A percentile compares a stretch with the other conserved stretches of the same genome.
Evolutionary conservation across 176 grass and related monocot genomes (phyloP).

Genomic region (Aegilops speltoides): DNA sequence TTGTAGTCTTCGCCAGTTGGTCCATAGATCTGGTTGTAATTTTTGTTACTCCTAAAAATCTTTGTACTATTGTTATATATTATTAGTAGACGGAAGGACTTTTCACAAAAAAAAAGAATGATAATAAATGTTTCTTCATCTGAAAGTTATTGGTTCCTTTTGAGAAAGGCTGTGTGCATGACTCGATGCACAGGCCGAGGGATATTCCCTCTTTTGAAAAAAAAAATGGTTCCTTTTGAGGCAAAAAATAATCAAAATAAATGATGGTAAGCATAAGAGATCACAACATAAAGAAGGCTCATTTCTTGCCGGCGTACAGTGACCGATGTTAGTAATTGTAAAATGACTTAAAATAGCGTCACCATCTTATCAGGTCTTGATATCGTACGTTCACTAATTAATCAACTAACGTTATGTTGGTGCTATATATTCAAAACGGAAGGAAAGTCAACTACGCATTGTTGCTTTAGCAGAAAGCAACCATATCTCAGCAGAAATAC

Average conservation of each 20-base stretch:
- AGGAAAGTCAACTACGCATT: conserved; percentile 20
- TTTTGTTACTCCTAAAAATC: too few relatives aligned
- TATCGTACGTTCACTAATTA: background rate
- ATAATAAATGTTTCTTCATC: too few relatives aligned
- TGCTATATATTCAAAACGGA: background rate
- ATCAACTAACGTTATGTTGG: background rate
- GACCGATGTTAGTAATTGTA: background rate
- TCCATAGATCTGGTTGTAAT: too few relatives aligned
- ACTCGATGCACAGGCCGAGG: too few relatives aligned
- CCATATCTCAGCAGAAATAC: background rate
- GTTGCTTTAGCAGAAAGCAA: conserved; percentile 10
- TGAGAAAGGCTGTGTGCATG: too few relatives aligned
- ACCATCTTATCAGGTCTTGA: background rate
- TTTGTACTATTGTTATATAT: too few relatives aligned
- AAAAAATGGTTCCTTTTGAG: background rate
- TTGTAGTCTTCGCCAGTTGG: too few relatives aligned
- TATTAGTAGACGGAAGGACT: too few relatives aligned
- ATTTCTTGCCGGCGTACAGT: background rate
- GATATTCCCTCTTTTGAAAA: too few relatives aligned
- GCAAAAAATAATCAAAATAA: background rate
- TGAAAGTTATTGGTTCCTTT: too few relatives aligned
- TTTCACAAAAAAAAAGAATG: too few relatives aligned
- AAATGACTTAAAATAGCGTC: background rate
- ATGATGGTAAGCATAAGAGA: background rate
- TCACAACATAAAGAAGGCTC: background rate